phyloP scores from a whole-genome alignment of 2,329 filamentous ascomycete genomes.

The Colletotrichum shisoi region DNA sequence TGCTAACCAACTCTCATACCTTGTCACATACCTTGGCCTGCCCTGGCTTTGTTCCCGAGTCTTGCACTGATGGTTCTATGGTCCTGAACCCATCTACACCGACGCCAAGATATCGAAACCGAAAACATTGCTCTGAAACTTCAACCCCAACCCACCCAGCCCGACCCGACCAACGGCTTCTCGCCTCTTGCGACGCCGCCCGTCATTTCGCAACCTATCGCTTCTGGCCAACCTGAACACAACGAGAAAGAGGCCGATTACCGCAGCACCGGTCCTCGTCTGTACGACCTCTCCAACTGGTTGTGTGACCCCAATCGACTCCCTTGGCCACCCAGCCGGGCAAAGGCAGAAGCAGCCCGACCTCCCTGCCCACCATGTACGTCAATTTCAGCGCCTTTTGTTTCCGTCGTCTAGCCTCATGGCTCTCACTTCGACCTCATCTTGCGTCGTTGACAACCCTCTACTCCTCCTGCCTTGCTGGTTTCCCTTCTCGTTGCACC shows the following conservation, averaged over 20 bases:
- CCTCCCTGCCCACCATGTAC: slow-evolving; percentile 9
- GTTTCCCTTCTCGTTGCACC: neutral
- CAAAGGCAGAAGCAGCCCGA: neutral
- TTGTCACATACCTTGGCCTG: neutral
- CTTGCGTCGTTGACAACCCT: neutral
- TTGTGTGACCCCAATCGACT: slow-evolving; percentile 18
- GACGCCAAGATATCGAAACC: slow-evolving; percentile 19
- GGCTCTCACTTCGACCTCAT: neutral
- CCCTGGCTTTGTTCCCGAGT: neutral
- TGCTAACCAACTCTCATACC: neutral
- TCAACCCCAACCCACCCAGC: slow-evolving; percentile 25
- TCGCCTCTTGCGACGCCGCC: slow-evolving; percentile 35
- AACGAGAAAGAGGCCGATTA: slow-evolving; percentile 35
- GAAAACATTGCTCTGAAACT: slow-evolving; percentile 17
- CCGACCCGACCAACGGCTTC: slow-evolving; percentile 36
- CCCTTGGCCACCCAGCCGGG: neutral
- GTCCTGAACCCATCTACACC: neutral
- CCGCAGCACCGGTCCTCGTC: slow-evolving; percentile 33
- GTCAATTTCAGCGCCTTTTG: slow-evolving; percentile 20
- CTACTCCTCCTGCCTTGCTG: neutral
- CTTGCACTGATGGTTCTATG: neutral
- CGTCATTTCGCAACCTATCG: slow-evolving; percentile 28
- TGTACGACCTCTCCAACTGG: slow-evolving; percentile 29
- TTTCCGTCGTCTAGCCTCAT: neutral
- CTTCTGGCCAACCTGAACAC: slow-evolving; percentile 16